A percentile compares a stretch with the other conserved stretches of the same genome.
These are phyloP conservation scores for Lophium mytilinum DNA, from an alignment of 495 filamentous ascomycete species.

Conservation along the genomic window DNA sequence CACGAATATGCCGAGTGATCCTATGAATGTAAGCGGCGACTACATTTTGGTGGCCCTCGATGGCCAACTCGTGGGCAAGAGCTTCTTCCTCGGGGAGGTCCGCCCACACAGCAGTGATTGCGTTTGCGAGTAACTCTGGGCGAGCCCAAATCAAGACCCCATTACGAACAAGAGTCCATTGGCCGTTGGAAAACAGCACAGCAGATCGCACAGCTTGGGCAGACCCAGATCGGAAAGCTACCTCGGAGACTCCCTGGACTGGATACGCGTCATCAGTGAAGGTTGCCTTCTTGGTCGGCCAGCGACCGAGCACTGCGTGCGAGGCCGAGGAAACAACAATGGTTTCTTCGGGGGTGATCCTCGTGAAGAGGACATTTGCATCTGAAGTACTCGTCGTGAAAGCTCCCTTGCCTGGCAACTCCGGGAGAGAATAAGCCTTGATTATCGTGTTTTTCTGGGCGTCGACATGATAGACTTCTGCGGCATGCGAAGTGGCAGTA, in stretches of 20 bases:
- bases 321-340: constrained; percentile 68
- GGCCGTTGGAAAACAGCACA: constrained; percentile 56
- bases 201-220: constrained; percentile 72
- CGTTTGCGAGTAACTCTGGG: constrained; percentile 68
- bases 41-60: constrained; percentile 76
- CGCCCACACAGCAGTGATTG: constrained; percentile 68
- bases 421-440: constrained; percentile 70
- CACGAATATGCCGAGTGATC: constrained; percentile 68
- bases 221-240: constrained; percentile 55
- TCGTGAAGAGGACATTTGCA: constrained; percentile 80
- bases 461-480: constrained; percentile 79
- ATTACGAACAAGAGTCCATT: constrained; percentile 79
- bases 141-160: constrained; percentile 74
- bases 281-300: constrained; percentile 40
- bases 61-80: constrained; percentile 70
- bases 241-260: constrained; percentile 71
- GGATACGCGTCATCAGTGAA: constrained; percentile 29
- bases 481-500: constrained; percentile 62
- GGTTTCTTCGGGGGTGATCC: constrained; percentile 63
- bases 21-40: constrained; percentile 78
- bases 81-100: constrained; percentile 59
- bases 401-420: constrained; percentile 56
- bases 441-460: constrained; percentile 52
- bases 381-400: constrained; percentile 71
- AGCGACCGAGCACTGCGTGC: constrained; percentile 65